Evolutionary conservation across 768 basidiomycete genomes (phyloP), one percentile per base, ranked within the genome.

Genomic region (Hypsizygus marmoreus): DNA sequence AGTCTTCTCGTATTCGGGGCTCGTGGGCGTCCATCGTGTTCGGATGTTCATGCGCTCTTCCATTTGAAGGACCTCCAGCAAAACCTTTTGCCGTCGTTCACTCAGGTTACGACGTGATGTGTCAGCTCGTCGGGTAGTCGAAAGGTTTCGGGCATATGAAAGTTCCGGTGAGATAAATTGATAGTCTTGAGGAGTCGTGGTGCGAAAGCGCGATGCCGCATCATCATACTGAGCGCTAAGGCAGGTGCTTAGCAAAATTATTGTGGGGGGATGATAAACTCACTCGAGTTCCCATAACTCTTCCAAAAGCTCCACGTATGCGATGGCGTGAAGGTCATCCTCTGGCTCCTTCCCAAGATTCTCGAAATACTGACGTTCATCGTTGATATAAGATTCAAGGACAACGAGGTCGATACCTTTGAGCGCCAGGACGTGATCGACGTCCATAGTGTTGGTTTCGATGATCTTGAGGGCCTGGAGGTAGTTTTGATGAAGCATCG

Each of bases 401-500:
- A 59, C 57, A 2, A 23, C 43, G 33, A 50, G 38, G 6, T 49
- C 53, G 25, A 65, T 26, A 1, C 42, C 32, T 22, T 54, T 36
- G 10, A 39, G 9, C 14, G 14, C 22, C 24, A 60, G 48, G 4
- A 51, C 45, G 19, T 56, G 33, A 9, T 50, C 10, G 17, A 62
- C 22, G 10, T 46, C 52, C 13, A 36, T 8, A 9, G 40, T 35
- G 29, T 58, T 47, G 6, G 14, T 40, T 10, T 57, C 20, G 31
- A 69, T 53, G 48, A 62, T 57, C 1, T 55, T 37, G 13, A 65
- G 56, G 2, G 64, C 64, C 37, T 69, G 65, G 2, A 16, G 8
- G 50, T 64, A 66, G 42, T 69, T 69, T 34, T 64, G 55, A 45
- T 47, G 24, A 22, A 47, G n/a, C 20, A 24, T 33, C 8, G 31